Base-by-base conservation (phyloP, 257 asterid species). In the Striga asiatica region DNA sequence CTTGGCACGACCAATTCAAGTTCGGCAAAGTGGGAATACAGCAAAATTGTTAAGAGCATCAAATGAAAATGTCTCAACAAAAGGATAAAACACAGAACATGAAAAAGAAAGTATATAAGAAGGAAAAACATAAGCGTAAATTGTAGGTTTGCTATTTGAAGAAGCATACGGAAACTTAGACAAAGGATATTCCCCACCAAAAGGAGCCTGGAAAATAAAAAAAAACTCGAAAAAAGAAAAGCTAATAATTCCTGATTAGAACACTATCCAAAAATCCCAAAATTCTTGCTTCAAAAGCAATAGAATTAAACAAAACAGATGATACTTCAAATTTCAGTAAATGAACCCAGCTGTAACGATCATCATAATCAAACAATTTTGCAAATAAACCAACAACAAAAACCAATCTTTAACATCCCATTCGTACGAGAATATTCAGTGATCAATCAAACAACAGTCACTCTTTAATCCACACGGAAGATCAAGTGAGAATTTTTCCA, bases 121-220 rank as follows among this genome's bases (percentile, higher is more conserved):
- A 61, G 22, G 37, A 62, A 50, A 64, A 45, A 74, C 28, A 38
- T 27, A 58, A 43, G 32, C 66, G 60, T 49, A 65, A 66, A 51
- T 12, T 39, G 65, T 28, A 64, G 65, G 66, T 67, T 48, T 59
- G 45, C 76, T 69, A 74, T 67, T 63, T 47, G 62, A 50, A 58
- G 74, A 77, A 77, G 89, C 77, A 81, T 66, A 66, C 72, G 69
- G 65, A 62, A 74, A 73, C 71, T 62, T 62, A 64, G 61, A 62
- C 53, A 64, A 64, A 61, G 81, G 76, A 81, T 79, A 75, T 76
- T 73, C 86, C 69, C 60, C 63, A 67, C 31, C 56, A 65, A 71
- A 72, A 66, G 56, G 56, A 54, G 66, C 61, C 46, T 43, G 57
- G 32, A 60, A 57, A 23, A 54, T 55, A 8, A 70, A 47, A 18